phyloP scores from a whole-genome alignment of 2,329 filamentous ascomycete genomes.

The Beauveria asiatica region DNA sequence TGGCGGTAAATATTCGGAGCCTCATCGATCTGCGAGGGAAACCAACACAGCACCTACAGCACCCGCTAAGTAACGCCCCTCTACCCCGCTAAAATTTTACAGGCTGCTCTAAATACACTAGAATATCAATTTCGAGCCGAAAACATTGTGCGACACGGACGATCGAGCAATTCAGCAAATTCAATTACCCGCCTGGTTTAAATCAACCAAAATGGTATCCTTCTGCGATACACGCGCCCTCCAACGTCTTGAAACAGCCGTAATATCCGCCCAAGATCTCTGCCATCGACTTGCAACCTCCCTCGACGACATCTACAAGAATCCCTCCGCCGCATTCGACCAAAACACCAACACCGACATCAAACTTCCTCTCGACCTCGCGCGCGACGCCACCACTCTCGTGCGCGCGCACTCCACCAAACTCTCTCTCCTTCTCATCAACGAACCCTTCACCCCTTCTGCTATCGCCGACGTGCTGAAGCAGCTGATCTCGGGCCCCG shows the following conservation, averaged over 20 bases:
- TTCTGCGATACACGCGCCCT: constrained; percentile 21
- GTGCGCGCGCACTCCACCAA: constrained; percentile 81
- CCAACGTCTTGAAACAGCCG: constrained; percentile 29
- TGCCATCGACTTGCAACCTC: constrained; percentile 35
- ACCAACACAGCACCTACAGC: background rate
- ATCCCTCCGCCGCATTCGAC: constrained; percentile 13
- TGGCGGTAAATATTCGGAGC: background rate
- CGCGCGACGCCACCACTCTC: constrained; percentile 62
- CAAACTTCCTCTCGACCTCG: constrained; percentile 53
- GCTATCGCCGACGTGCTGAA: constrained; percentile 63
- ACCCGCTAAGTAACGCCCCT: constrained; percentile 16
- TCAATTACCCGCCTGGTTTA: background rate
- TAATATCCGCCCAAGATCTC: constrained; percentile 29
- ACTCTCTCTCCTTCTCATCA: constrained; percentile 77
- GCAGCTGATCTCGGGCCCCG: constrained; percentile 62
- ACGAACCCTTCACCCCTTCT: constrained; percentile 74
- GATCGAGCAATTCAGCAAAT: background rate
- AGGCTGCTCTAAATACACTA: background rate
- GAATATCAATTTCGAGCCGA: background rate
- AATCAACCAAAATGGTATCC: constrained; percentile 17
- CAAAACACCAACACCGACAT: constrained; percentile 21
- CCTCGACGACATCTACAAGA: constrained; percentile 31
- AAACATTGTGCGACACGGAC: background rate
- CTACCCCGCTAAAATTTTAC: constrained; percentile 11
- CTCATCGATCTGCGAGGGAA: background rate